Conservation (phyloP, 1,284 basidiomycete species). For the Mycena sp. region DNA sequence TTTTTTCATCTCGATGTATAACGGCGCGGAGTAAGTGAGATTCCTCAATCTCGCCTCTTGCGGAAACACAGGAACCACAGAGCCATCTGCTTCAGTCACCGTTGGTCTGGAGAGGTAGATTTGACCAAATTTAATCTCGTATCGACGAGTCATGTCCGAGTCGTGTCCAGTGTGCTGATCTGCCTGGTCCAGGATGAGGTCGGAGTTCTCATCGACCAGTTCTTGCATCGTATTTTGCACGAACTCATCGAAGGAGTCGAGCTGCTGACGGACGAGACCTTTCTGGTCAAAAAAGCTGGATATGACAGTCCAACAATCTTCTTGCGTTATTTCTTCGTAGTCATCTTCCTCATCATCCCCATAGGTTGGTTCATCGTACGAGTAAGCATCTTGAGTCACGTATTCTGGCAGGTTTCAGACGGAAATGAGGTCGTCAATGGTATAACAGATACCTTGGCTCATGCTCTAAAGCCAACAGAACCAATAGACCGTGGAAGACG, state of each 20-base stretch:
- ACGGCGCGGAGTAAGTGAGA: conserved; percentile 93
- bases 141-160: conserved; percentile 86
- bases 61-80: conserved; percentile 94
- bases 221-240: conserved; percentile 99
- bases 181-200: conserved; percentile 95
- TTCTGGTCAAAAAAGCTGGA: conserved; percentile 97
- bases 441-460: conserved; percentile 58
- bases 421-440: conserved; percentile 2
- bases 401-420: conserved; percentile 48
- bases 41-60: conserved; percentile 97
- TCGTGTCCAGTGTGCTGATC: conserved; percentile 93
- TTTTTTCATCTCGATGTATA: conserved; percentile 98
- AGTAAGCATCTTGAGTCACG: conserved; percentile 59
- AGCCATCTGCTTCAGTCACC: conserved; percentile 95
- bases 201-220: conserved; percentile 94
- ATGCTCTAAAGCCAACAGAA: conserved; percentile 37
- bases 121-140: conserved; percentile 98
- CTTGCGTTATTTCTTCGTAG: conserved; percentile 86
- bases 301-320: conserved; percentile 97
- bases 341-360: conserved; percentile 69
- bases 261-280: conserved; percentile 96
- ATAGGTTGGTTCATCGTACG: conserved; percentile 67
- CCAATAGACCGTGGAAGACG: neutral
- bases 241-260: conserved; percentile 99
- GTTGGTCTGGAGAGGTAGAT: conserved; percentile 97